Base-by-base conservation (phyloP, 768 basidiomycete species). In the Lyophyllum semitale region DNA sequence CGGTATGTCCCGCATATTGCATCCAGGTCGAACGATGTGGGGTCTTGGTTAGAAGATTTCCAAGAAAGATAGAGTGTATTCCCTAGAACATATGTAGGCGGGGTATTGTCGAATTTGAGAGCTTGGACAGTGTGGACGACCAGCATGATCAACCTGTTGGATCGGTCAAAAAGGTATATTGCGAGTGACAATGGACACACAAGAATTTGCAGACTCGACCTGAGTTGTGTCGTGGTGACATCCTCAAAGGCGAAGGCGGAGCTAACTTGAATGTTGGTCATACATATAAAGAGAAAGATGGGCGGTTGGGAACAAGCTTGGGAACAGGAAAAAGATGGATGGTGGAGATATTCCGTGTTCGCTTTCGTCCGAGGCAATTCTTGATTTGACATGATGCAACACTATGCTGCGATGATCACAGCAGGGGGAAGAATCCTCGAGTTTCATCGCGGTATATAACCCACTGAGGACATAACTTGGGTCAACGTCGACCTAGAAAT, bases 31-130 rank as follows among this genome's bases (percentile, higher is more conserved):
- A 58, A 41, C 6, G 35, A 29, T 23, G 38, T 12, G 6, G 58
- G 58, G 15, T 55, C 53, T 20, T 15, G 30, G 27, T 49, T 12
- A 22, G 15, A 7, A 42, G 49, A 3, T 23, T 42, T 46, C 57
- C 57, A 54, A 3, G 58, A 51, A 37, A 51, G 1, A 25, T 45
- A 22, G 22, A 51, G 2, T 6, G 38, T 22, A n/a, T 12, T 12
- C 9, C 45, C 48, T 23, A 42, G 15, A 9, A 15, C 23, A 8
- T 54, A 18, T 4, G 26, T 1, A 7, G 43, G 25, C n/a, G 13
- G 7, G 3, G n/a, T 29, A 13, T 38, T 20, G 15, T 48, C 44
- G 18, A 55, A 32, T 13, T 29, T n/a, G 18, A 59, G 45, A 6
- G 49, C 58, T 32, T 25, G 33, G 38, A 42, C 32, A 27, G 23